Base-by-base conservation (phyloP, 192 early-diverging fungal species). In the Coemansia sp. region DNA sequence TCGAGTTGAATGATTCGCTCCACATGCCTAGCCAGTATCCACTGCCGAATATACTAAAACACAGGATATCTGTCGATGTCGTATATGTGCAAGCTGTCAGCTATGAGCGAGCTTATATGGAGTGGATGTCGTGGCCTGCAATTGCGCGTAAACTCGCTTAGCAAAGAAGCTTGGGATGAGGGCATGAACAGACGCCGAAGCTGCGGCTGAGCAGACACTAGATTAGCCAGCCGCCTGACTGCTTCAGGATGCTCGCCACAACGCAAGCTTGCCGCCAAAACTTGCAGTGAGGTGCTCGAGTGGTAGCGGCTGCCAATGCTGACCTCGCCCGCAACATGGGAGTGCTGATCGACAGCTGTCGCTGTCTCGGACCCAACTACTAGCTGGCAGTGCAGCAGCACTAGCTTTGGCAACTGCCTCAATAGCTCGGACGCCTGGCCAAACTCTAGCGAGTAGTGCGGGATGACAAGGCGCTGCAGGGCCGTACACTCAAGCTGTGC, bases 391-490 rank as follows among this genome's bases (percentile, higher is more conserved):
- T 34, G 12, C 7, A 62, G 33, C 41, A 62, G 41, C 31, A 16
- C 33, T 20, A 62, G 43, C 14, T 8, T 12, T 33, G 61, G 43
- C 11, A 62, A 18, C 16, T 31, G 23, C 13, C 26, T 62, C 36
- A 62, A 42, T 23, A 62, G 25, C 31, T 62, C 41, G 16, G 39
- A 26, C 4, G 45, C 16, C 18, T 62, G 61, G 26, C 45, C 43
- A 34, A 47, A 35, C 2, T 33, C 31, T 18, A 62, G 31, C 23
- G 61, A 33, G 31, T 62, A 62, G 61, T 33, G 33, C 26, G 61
- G 61, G 34, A 62, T 47, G 36, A 33, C 26, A 2, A 62, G 42
- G 4, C 26, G 28, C 18, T 35, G 61, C 28, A 62, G 18, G 20
- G 31, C 31, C 26, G 28, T 6, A 20, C 61, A 62, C 10, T 45